Evolutionary conservation across 148 eudicot species (phyloP), one percentile per base, ranked within the genome.

Genomic region (Polygonum maritimum): DNA sequence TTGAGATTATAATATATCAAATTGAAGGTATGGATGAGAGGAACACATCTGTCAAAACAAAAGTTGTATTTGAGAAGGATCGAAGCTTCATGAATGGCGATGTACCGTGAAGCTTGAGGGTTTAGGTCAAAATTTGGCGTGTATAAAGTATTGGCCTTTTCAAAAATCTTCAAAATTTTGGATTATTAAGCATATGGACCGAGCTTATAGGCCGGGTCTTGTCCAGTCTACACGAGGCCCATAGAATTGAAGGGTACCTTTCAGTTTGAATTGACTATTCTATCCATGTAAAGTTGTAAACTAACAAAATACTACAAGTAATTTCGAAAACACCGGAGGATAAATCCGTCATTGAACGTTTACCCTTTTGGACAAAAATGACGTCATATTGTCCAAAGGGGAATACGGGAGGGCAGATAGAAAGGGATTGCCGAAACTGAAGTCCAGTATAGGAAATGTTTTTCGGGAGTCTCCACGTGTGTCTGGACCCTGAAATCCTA

Each of bases 381-480:
- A 67, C 71, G 16, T 67, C 71, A 67, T 38, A 67, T 35, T 67
- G 71, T 67, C 71, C 71, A 67, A 67, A 67, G 71, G 21, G 10
- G 71, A 67, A 67, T 60, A 26, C 36, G 36, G 21, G 15, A 26
- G 38, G 1, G 47, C 47, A 40, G 44, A 44, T 8, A 6, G 47
- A 44, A 67, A 35, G 71, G 45, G 19, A n/a, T 36, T 67, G 71
- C 21, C 71, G 21, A 67, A 67, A 67, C 71, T 21, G 71, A 38
- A 67, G 71, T 65, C n/a, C n/a, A n/a, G 7, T 67, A 67, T 35
- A 35, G 12, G 9, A 67, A 67, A 67, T 36, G 45, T 35, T 45
- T 16, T 67, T 67, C 36, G 16, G 71, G 22, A 26, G 44, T 67
- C 71, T 36, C 45, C 71, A 67, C 45, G 63, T 57, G 15, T 67